Evolutionary conservation across 2,329 filamentous ascomycete genomes (phyloP).

Genomic region (Pseudocercospora vitis): DNA sequence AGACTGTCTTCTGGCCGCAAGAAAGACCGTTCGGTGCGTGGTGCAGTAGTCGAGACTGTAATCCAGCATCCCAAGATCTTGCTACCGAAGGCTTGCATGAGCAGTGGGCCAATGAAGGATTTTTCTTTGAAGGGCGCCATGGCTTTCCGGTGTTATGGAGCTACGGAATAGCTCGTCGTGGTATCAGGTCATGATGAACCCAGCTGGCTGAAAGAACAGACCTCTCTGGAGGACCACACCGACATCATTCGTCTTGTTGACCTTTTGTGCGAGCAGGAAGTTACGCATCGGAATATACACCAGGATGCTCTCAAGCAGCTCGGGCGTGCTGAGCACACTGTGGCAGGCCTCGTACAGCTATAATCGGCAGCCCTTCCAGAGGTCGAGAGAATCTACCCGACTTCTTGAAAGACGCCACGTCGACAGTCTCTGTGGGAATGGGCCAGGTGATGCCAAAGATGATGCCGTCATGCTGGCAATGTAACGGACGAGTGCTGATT

Average conservation of each 20-base stretch:
- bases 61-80: background rate
- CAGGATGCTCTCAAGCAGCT: conserved; percentile 1
- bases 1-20: background rate
- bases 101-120: background rate
- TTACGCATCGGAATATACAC: background rate
- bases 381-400: background rate
- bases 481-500: no score
- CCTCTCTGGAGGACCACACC: background rate
- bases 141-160: background rate
- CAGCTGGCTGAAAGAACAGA: background rate
- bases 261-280: background rate
- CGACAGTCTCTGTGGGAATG: no score
- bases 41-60: background rate
- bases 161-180: no score
- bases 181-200: background rate
- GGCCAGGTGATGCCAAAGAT: no score
- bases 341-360: background rate
- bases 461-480: no score
- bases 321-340: background rate
- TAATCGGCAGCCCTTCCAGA: background rate
- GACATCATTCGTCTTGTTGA: background rate
- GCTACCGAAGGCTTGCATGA: background rate
- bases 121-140: background rate
- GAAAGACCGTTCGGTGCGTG: background rate
- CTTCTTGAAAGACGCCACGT: no score